Evolutionary conservation across 345 rosid species (phyloP), one percentile per base, ranked within the genome.

Genomic region (Iberis pinnata): DNA sequence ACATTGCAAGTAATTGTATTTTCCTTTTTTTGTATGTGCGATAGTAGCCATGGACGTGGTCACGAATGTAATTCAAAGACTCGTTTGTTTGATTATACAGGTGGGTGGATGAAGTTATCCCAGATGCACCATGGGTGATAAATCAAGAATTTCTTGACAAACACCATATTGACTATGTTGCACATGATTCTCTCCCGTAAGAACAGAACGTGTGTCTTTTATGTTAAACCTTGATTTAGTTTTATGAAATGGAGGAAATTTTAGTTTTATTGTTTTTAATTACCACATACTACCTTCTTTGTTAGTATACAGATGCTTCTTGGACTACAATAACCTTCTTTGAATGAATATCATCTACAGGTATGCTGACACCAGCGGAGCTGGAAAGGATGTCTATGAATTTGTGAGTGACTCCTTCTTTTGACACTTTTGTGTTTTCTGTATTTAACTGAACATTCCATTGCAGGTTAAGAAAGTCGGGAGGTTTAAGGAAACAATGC

Each of bases 61-160:
- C 32, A 5, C 2, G 41, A 31, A 2, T 17, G 22, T 15, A 35
- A 8, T 15, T n/a, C 8, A 9, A 52, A 41, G 12, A 47, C 4
- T 6, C 44, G 11, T 42, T 18, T 38, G 36, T 22, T 19, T 61
- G 27, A 37, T 45, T 36, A 18, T 50, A 18, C 68, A 89, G 97
- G 72, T 89, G 97, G 95, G 97, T 89, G 38, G 95, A 89, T 58
- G 97, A 89, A 80, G 97, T 89, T 42, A 78, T 89, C 52, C 83
- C 95, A 0, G 76, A 83, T 76, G 95, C 95, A 1, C 97, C 97
- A 4, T 89, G 97, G 97, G 97, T 89, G 42, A 69, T 86, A 24
- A 71, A 75, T 20, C 83, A 81, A 46, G 97, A 86, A 63, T 89
- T 89, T 75, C 88, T 89, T 27, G 97, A 89, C 73, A 74, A 76